Percentiles rank a stretch among this genome's conserved stretches.
These are phyloP conservation scores for Cubamyces sp. DNA, from an alignment of 768 basidiomycete species.

Conservation along the genomic window DNA sequence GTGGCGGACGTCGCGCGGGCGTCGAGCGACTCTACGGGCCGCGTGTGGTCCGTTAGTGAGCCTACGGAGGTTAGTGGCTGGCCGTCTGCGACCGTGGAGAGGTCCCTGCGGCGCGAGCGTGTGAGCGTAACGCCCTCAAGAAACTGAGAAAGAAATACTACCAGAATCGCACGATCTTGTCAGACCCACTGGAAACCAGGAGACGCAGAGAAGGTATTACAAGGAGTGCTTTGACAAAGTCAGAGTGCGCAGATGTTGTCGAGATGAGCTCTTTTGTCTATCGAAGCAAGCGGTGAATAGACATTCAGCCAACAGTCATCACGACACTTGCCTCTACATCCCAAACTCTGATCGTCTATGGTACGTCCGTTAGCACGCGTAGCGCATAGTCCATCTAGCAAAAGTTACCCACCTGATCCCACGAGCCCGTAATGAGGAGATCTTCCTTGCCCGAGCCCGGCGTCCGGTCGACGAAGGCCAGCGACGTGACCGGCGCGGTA, in stretches of 20 bases:
- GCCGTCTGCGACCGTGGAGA: constrained; percentile 48
- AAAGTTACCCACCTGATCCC: constrained; percentile 71
- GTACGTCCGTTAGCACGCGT: constrained; percentile 15
- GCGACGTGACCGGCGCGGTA: constrained; percentile 83
- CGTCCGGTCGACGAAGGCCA: constrained; percentile 64
- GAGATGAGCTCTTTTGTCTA: constrained; percentile 76
- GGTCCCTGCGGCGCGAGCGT: constrained; percentile 56
- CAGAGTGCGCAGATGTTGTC: constrained; percentile 77
- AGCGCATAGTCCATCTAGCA: background rate
- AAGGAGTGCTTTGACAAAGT: constrained; percentile 88
- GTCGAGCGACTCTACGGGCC: constrained; percentile 83
- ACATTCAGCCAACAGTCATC: background rate
- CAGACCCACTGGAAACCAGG: constrained; percentile 86
- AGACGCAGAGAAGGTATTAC: constrained; percentile 68
- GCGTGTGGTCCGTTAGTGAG: constrained; percentile 81
- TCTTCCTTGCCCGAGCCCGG: constrained; percentile 45
- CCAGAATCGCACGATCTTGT: constrained; percentile 90
- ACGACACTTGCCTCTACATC: constrained; percentile 62
- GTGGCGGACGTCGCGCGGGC: constrained; percentile 52
- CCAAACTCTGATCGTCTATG: constrained; percentile 87
- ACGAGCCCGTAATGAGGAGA: constrained; percentile 86
- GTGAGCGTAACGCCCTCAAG: background rate
- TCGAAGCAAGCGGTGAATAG: background rate
- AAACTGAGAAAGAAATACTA: constrained; percentile 40
- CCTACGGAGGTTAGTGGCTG: constrained; percentile 57